Conservation (phyloP, 768 basidiomycete genomes). For the Russula vinacea region DNA sequence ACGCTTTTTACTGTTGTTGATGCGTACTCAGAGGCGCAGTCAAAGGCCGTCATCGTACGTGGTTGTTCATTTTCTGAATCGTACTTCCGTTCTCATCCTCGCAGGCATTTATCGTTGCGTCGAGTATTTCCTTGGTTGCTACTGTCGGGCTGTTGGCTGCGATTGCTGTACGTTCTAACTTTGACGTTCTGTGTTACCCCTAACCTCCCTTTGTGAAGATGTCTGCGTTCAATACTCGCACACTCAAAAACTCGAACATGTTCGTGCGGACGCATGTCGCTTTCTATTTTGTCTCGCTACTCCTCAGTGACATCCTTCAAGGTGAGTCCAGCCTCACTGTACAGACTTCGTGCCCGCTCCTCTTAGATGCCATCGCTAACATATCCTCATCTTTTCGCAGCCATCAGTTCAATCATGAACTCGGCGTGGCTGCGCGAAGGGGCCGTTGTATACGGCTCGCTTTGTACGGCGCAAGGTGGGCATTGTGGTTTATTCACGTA, state of each 20-base stretch:
- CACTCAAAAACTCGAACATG: conserved; percentile 41
- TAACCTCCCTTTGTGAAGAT: conserved; percentile 35
- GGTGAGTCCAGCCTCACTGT: conserved; percentile 32
- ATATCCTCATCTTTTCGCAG: conserved; percentile 23
- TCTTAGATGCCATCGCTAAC: not conserved
- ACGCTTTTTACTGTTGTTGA: not conserved
- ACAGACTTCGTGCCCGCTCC: not conserved
- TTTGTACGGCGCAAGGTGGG: conserved; percentile 47
- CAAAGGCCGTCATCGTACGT: conserved; percentile 37
- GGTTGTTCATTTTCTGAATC: not conserved
- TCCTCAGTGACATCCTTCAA: conserved; percentile 50
- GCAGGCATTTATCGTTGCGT: conserved; percentile 41
- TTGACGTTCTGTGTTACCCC: not conserved
- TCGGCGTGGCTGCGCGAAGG: conserved; percentile 42
- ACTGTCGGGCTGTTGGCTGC: conserved; percentile 41
- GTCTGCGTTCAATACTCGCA: conserved; percentile 50
- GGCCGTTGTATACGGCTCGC: conserved; percentile 41
- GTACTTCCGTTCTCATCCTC: not conserved
- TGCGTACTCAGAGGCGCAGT: too few relatives aligned
- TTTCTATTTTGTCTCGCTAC: conserved; percentile 52
- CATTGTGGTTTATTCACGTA: conserved; percentile 20
- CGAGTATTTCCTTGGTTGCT: conserved; percentile 43
- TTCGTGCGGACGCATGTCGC: conserved; percentile 55
- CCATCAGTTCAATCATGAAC: conserved; percentile 44
- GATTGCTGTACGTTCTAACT: conserved; percentile 39